phyloP scores from a whole-genome alignment of 306 rosid species.

The Canavalia gladiata region DNA sequence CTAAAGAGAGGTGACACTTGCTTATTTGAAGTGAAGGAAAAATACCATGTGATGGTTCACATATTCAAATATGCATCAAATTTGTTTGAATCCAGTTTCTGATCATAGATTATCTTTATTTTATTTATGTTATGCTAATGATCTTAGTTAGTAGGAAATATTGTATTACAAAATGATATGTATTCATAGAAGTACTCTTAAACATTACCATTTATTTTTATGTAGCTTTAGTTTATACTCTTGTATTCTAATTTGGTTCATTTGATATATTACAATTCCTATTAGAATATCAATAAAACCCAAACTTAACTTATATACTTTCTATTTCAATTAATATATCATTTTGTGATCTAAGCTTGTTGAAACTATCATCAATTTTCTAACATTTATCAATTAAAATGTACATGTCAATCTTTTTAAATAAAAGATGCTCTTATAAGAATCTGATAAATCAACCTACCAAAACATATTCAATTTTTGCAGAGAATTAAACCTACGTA shows the following conservation, averaged over 20 bases:
- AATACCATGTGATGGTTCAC: constrained; percentile 18
- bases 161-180: background rate
- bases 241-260: background rate
- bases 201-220: background rate
- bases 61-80: background rate
- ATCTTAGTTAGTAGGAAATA: background rate
- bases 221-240: background rate
- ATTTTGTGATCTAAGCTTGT: too few relatives aligned
- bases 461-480: too few relatives aligned
- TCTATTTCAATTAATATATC: too few relatives aligned
- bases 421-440: too few relatives aligned
- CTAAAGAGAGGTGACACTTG: constrained; percentile 44
- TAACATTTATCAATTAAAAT: too few relatives aligned
- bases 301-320: too few relatives aligned
- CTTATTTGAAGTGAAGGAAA: constrained; percentile 23
- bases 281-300: too few relatives aligned
- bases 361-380: too few relatives aligned
- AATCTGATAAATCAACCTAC: too few relatives aligned
- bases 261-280: too few relatives aligned
- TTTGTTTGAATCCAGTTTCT: background rate
- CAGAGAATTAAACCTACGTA: too few relatives aligned
- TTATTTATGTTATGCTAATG: background rate
- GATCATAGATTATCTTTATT: background rate
- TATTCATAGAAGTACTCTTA: background rate
- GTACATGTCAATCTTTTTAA: too few relatives aligned